Percentiles rank a stretch among this genome's conserved stretches.
Evolutionary conservation across 2,329 filamentous ascomycete genomes (phyloP).

Genomic region (Triangularia setosa): DNA sequence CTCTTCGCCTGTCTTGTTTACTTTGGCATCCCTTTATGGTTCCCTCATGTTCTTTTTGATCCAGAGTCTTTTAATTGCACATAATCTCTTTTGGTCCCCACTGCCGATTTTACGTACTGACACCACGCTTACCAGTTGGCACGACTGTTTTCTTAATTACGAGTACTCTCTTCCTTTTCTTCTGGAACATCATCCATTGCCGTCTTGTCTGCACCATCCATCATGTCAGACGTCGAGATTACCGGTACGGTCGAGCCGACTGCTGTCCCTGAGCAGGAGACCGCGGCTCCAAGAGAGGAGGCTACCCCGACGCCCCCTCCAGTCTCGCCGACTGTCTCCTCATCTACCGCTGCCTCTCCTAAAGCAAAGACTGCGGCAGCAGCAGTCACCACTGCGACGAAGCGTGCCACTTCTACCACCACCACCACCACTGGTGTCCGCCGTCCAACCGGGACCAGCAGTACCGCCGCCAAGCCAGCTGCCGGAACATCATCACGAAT

Average conservation of each 20-base stretch:
- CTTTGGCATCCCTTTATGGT: neutral
- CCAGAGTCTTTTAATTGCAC: constrained; percentile 6
- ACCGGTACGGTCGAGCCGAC: constrained; percentile 31
- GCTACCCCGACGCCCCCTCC: constrained; percentile 20
- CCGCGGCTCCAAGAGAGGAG: constrained; percentile 17
- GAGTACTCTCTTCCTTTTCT: neutral
- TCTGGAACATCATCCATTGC: neutral
- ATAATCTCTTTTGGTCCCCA: constrained; percentile 9
- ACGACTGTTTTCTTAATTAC: neutral
- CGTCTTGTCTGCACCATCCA: constrained; percentile 10
- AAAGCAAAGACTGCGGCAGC: constrained; percentile 24
- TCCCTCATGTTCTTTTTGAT: neutral
- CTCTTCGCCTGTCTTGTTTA: neutral
- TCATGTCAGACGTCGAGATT: constrained; percentile 34
- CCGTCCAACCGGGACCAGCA: constrained; percentile 25
- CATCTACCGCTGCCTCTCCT: constrained; percentile 12
- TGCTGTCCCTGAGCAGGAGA: constrained; percentile 14
- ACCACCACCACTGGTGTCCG: constrained; percentile 23
- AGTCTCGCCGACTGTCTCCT: constrained; percentile 11
- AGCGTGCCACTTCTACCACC: constrained; percentile 24
- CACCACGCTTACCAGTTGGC: neutral
- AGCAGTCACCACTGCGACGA: constrained; percentile 20
- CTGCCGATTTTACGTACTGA: constrained; percentile 5
- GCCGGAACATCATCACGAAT: constrained; percentile 29
- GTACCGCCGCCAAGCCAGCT: constrained; percentile 31